phyloP scores from a whole-genome alignment of 768 basidiomycete genomes.

The Psilocybe sp. region DNA sequence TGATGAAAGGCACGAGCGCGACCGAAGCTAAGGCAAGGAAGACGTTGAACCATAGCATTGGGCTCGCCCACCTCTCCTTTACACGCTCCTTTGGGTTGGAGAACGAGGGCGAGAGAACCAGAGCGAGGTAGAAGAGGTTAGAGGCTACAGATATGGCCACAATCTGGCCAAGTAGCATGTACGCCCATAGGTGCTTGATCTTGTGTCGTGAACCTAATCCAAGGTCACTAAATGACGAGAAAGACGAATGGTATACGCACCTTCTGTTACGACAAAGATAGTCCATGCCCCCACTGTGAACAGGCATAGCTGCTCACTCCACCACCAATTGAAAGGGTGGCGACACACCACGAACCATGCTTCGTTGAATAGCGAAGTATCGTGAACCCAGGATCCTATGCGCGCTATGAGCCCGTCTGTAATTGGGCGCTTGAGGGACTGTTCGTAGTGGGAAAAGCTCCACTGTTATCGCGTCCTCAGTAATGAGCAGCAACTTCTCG shows the following conservation, averaged over 20 bases:
- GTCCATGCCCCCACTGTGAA: conserved; percentile 61
- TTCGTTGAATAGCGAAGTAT: conserved; percentile 60
- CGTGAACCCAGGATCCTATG: conserved; percentile 49
- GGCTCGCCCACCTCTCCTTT: conserved; percentile 8
- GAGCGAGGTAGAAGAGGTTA: conserved; percentile 57
- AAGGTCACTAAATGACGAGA: background rate
- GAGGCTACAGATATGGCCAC: conserved; percentile 69
- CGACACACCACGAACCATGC: conserved; percentile 47
- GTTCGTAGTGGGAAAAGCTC: conserved; percentile 51
- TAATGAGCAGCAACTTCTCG: background rate
- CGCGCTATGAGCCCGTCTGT: conserved; percentile 21
- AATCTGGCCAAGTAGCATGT: conserved; percentile 71
- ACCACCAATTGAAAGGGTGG: conserved; percentile 60
- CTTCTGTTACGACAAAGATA: conserved; percentile 47
- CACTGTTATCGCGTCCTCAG: conserved; percentile 31
- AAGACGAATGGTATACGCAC: conserved; percentile 28
- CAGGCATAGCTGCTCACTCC: conserved; percentile 62
- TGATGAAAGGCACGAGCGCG: conserved; percentile 39
- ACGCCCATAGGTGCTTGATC: conserved; percentile 57
- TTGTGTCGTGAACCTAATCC: conserved; percentile 29
- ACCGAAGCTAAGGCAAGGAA: conserved; percentile 44
- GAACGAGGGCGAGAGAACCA: conserved; percentile 32
- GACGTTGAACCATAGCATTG: conserved; percentile 38
- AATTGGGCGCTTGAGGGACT: conserved; percentile 1
- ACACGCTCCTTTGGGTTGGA: conserved; percentile 3